A percentile compares a stretch with the other conserved stretches of the same genome.
phyloP scores from a whole-genome alignment of 495 filamentous ascomycete species.

The Penicillium dipodomyicola region DNA sequence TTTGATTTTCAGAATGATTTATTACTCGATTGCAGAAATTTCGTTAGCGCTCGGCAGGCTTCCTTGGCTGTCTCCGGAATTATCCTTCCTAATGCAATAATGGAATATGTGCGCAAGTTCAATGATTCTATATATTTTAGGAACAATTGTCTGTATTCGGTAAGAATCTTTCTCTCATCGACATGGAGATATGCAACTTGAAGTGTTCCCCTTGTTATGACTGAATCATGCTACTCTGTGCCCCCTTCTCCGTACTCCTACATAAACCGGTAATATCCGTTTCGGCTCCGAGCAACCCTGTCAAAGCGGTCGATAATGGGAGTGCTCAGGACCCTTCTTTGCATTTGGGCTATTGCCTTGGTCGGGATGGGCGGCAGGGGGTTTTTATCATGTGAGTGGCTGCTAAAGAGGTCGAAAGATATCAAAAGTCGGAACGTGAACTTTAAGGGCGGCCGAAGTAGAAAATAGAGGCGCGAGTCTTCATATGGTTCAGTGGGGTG shows the following conservation, averaged over 20 bases:
- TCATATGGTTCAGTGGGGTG: no score
- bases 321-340: neutral
- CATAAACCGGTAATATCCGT: conserved; percentile 3
- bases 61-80: neutral
- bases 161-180: neutral
- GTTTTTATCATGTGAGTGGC: conserved; percentile 5
- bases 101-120: neutral
- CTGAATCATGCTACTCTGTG: neutral
- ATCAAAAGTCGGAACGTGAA: no score
- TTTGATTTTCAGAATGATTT: neutral
- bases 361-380: neutral
- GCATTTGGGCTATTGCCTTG: neutral
- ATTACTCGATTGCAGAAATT: no score
- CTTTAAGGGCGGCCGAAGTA: no score
- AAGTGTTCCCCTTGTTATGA: neutral
- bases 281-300: neutral
- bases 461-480: no score
- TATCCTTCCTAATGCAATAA: neutral
- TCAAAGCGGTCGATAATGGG: neutral
- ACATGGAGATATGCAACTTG: neutral
- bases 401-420: neutral
- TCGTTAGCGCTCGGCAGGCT: neutral
- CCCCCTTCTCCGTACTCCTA: neutral
- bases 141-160: neutral
- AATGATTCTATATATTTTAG: neutral